phyloP scores from a whole-genome alignment of 345 rosid genomes.

The Corchorus olitorius region DNA sequence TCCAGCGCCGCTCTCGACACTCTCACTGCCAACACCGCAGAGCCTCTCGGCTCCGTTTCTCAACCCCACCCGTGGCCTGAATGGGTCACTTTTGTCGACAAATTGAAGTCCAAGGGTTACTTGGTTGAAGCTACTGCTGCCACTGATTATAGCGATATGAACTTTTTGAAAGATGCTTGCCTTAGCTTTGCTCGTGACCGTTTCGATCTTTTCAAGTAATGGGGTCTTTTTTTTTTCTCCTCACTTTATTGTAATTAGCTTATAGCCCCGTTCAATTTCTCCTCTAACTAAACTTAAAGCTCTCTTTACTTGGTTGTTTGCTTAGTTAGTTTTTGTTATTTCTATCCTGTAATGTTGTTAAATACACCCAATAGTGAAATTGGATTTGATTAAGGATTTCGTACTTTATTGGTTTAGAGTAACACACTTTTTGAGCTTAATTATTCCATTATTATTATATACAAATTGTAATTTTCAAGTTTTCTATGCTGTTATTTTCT shows the following conservation, averaged over 20 bases:
- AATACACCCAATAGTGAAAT: not conserved
- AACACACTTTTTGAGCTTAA: not conserved
- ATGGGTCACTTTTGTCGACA: slow-evolving; percentile 77
- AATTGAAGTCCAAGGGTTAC: slow-evolving; percentile 71
- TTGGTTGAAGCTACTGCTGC: slow-evolving; percentile 30
- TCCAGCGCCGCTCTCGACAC: slow-evolving; percentile 29
- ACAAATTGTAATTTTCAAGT: not conserved
- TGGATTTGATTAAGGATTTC: not conserved
- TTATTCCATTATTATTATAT: not conserved
- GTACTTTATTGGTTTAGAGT: not conserved
- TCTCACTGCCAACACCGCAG: slow-evolving; percentile 14
- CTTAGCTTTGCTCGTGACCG: slow-evolving; percentile 90
- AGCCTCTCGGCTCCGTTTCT: slow-evolving; percentile 5
- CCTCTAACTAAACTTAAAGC: not conserved
- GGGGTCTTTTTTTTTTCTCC: not conserved
- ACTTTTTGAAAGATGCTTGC: slow-evolving; percentile 68
- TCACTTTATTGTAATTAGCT: not conserved
- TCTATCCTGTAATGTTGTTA: not conserved
- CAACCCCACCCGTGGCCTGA: slow-evolving; percentile 85
- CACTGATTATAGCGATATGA: slow-evolving; percentile 52
- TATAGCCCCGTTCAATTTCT: not conserved
- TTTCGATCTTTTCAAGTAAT: slow-evolving; percentile 72
- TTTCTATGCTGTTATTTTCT: not conserved
- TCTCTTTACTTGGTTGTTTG: not conserved
- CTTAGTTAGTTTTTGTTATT: not conserved